Evolutionary conservation across 345 rosid genomes (phyloP).

Genomic region (Pseudoturritis turrita): DNA sequence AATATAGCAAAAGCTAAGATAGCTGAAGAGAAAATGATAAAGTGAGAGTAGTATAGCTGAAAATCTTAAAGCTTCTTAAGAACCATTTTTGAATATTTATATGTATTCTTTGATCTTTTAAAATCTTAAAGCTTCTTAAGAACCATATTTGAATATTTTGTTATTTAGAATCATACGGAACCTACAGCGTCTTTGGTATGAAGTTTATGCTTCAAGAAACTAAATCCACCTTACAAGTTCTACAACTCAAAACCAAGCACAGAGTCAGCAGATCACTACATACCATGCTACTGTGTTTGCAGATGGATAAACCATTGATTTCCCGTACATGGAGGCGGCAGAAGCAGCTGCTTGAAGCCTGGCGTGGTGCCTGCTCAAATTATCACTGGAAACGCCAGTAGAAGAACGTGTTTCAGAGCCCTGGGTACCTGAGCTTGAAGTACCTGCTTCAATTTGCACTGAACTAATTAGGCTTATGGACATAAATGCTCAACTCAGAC

Average conservation of each 20-base stretch:
- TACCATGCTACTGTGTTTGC: slow-evolving; percentile 71
- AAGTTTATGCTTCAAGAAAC: neutral
- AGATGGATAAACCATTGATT: slow-evolving; percentile 84
- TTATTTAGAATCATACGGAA: neutral
- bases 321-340: slow-evolving; percentile 87
- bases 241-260: neutral
- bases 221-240: neutral
- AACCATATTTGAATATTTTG: neutral
- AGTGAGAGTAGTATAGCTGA: neutral
- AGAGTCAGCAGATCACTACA: slow-evolving; percentile 16
- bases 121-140: neutral
- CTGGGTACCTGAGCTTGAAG: slow-evolving; percentile 41
- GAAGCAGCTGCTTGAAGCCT: slow-evolving; percentile 90
- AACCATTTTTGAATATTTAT: neutral
- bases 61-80: neutral
- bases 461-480: neutral
- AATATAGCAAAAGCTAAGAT: neutral
- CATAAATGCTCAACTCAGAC: neutral
- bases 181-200: neutral
- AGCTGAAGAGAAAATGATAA: neutral
- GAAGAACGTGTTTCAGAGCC: slow-evolving; percentile 35
- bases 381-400: slow-evolving; percentile 31
- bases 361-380: slow-evolving; percentile 60
- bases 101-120: neutral
- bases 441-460: slow-evolving; percentile 39